Base-by-base conservation (phyloP, 352 stramenopile species). In the Thraustochytrium striatum region DNA sequence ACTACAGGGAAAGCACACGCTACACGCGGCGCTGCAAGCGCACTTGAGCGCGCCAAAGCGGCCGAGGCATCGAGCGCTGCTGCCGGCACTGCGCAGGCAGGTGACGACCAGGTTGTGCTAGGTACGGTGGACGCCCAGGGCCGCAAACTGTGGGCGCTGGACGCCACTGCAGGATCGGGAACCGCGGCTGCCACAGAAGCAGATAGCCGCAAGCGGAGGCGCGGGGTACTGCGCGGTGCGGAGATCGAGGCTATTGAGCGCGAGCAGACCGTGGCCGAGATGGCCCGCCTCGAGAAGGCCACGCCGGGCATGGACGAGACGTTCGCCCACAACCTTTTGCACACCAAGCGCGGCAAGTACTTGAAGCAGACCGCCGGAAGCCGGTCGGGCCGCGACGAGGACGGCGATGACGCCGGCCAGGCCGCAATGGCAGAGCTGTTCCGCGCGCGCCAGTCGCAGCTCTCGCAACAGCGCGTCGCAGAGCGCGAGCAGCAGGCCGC, bases 291-390 rank as follows among this genome's bases (percentile, higher is more conserved):
- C n/a, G 59, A 81, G 57, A 59, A 33, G 41, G 35, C 33, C n/a
- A 55, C 78, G 41, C 44, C 55, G 38, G 72, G n/a, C 36, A 80
- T 72, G 72, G 62, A 81, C 28, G 30, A 50, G 19, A 58, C 61
- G 1, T 61, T 32, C 32, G 39, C 28, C 7, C 11, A 81, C 11
- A 78, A 81, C 30, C 5, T 75, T 2, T 5, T 75, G 33, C 78
- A 81, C 32, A 11, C 21, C 38, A 39, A 59, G 19, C 33, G 50
- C 11, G 19, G 53, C 3, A 38, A 33, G 19, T 57, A 75, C 38
- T 16, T 57, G 7, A 55, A 69, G 11, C 38, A 80, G 52, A 25
- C 44, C 2, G 36, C 16, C 30, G 39, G 35, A 1, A 35, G 5
- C 16, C 25, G n/a, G 16, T 38, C 13, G 19, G 35, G 28, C 11